Base-by-base conservation (phyloP, 2,329 filamentous ascomycete genomes). In the Botrytis porri region DNA sequence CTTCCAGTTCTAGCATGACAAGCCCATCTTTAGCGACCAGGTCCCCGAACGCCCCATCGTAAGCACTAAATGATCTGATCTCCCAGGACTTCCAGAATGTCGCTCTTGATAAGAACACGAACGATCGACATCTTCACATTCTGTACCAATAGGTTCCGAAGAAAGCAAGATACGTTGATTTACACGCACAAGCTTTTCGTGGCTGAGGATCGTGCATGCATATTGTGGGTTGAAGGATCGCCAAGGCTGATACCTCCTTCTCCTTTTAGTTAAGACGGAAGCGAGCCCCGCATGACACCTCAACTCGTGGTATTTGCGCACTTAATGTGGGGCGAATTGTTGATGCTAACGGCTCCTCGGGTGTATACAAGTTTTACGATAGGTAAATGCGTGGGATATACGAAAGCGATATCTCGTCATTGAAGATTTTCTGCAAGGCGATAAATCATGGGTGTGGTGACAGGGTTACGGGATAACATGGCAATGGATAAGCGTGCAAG, bases 91-190 rank as follows among this genome's bases (percentile, higher is more conserved):
- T n/a, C 9, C 20, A 32, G 20, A 35, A 57, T 35, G 4, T 6
- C 37, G 14, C 37, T 41, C 29, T 39, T 51, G 64, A 66, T 51
- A 66, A 66, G 43, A 39, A 66, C 32, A 66, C 45, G 64, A 66
- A 54, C 29, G 43, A 51, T 39, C 32, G 39, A 14, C 43, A 32
- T 4, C 7, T 7, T 20, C 29, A 35, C 39, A 35, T 29, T 25
- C 41, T 45, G 29, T 45, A 35, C 41, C 39, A 35, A 64, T 39
- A 12, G 39, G 35, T 16, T 39, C 37, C 4, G 39, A 6, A 35
- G 22, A 6, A 57, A 59, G 66, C 37, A 69, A 35, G 51, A 59
- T 43, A 37, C 32, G 48, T 39, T 59, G 18, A 43, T 59, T 69
- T 54, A 69, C 25, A 59, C 51, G 48, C 29, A 59, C 4, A 43